Percentiles rank a stretch among this genome's conserved stretches.
phyloP scores from a whole-genome alignment of 208 protist genomes.

The Porcisia hertigi region DNA sequence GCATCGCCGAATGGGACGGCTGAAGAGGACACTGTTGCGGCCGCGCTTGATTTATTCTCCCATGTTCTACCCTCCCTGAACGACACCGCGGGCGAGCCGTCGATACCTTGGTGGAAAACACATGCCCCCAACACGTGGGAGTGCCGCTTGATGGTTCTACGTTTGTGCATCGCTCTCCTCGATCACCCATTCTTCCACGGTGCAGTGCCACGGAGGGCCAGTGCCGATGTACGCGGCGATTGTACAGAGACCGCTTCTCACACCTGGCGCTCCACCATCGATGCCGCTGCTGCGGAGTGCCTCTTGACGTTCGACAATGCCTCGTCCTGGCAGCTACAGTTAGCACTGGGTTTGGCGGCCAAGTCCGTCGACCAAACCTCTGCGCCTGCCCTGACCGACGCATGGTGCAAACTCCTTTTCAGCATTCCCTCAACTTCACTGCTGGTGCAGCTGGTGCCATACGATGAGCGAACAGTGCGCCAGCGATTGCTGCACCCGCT shows the following conservation, averaged over 20 bases:
- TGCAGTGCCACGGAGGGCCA: not conserved
- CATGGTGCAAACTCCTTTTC: constrained; percentile 11
- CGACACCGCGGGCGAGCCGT: not conserved
- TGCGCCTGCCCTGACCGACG: constrained; percentile 14
- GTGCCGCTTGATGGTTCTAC: constrained; percentile 28
- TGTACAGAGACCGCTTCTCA: too few relatives aligned
- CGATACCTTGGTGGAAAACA: constrained; percentile 20
- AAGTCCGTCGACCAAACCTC: not conserved
- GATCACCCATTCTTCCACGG: not conserved
- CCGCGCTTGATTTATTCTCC: constrained; percentile 2
- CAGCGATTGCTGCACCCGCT: constrained; percentile 8
- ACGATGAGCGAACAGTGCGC: constrained; percentile 8
- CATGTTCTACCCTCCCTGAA: constrained; percentile 1
- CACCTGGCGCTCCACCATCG: not conserved
- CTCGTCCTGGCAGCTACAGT: constrained; percentile 20
- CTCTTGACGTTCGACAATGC: constrained; percentile 15
- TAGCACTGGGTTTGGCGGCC: constrained; percentile 8
- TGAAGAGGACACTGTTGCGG: not conserved
- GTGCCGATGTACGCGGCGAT: not conserved
- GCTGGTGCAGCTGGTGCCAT: constrained; percentile 1
- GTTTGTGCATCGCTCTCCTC: constrained; percentile 16
- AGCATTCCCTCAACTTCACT: not conserved
- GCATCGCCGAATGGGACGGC: not conserved
- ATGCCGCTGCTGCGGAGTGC: constrained; percentile 15
- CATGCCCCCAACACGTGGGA: constrained; percentile 32